Conservation (phyloP, 495 filamentous ascomycete genomes). For the Hypoxylon perforatum region DNA sequence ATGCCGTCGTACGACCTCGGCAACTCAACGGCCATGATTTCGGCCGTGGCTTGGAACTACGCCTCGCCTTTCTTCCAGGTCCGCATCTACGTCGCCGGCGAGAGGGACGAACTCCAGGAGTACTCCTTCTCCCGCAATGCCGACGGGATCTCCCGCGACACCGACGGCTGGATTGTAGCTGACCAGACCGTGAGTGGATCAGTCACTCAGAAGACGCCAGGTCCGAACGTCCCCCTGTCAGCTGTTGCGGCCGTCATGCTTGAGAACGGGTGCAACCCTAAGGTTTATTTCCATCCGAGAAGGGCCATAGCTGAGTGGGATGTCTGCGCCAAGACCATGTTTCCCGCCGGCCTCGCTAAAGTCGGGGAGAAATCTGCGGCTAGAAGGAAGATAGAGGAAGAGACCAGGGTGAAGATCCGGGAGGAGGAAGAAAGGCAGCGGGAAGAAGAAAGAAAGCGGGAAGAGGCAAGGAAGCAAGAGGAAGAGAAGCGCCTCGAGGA, state of each 20-base stretch:
- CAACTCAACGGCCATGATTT: conserved; percentile 12
- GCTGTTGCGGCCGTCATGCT: conserved; percentile 2
- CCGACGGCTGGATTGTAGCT: background rate
- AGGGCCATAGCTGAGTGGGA: conserved; percentile 9
- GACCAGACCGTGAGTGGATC: background rate
- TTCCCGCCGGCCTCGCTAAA: background rate
- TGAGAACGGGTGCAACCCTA: background rate
- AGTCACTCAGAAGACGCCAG: background rate
- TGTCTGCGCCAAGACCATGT: background rate
- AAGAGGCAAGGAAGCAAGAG: background rate
- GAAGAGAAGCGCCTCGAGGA: too few relatives aligned
- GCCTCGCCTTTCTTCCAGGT: conserved; percentile 9
- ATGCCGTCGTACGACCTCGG: background rate
- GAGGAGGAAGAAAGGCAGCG: background rate
- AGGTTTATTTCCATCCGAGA: conserved; percentile 7
- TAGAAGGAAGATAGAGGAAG: conserved; percentile 1
- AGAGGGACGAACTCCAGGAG: background rate
- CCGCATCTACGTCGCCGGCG: conserved; percentile 4
- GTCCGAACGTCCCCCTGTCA: background rate
- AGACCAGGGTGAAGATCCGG: background rate
- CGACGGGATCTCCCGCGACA: background rate
- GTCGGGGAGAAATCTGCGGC: background rate
- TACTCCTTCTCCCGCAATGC: background rate
- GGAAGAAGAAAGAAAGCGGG: background rate
- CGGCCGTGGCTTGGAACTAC: conserved; percentile 20